These are phyloP conservation scores for Waitea zeae DNA, from an alignment of 1,284 basidiomycete genomes.

Conservation along the genomic window DNA sequence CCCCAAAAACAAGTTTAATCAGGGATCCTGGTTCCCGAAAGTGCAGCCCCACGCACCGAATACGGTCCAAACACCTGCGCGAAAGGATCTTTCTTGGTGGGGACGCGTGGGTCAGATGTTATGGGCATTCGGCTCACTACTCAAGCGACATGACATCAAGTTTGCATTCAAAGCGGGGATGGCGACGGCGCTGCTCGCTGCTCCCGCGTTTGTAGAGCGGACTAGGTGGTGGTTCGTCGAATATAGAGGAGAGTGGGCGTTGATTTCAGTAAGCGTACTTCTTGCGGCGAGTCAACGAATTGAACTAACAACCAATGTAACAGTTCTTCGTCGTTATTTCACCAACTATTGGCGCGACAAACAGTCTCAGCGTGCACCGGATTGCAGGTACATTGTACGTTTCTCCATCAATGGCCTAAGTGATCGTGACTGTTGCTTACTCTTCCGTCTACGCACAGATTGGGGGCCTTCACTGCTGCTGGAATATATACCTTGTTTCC, in stretches of 20 bases:
- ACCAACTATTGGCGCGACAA: conserved; percentile 81
- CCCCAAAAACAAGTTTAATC: conserved; percentile 33
- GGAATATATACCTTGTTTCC: conserved; percentile 59
- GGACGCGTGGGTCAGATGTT: conserved; percentile 49
- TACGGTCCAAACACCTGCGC: conserved; percentile 65
- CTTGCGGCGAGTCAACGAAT: background rate
- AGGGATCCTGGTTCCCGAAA: conserved; percentile 65
- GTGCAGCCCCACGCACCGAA: conserved; percentile 68
- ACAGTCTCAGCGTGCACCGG: conserved; percentile 63
- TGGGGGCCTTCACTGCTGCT: conserved; percentile 68
- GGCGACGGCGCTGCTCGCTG: conserved; percentile 64
- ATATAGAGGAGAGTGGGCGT: conserved; percentile 86
- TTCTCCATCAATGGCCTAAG: conserved; percentile 1
- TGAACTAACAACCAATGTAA: background rate
- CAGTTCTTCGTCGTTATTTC: conserved; percentile 83
- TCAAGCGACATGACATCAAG: conserved; percentile 65
- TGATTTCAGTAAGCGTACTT: conserved; percentile 57
- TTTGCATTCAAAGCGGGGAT: conserved; percentile 83
- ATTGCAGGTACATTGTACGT: conserved; percentile 70
- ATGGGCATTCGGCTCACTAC: conserved; percentile 60
- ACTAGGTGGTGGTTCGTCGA: conserved; percentile 67
- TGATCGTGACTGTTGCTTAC: background rate
- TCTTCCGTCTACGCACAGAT: conserved; percentile 21
- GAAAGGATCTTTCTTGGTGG: conserved; percentile 33
- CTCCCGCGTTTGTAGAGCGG: conserved; percentile 71